phyloP scores from a whole-genome alignment of 2,329 filamentous ascomycete genomes.

The Ceratocystis eucalypticola region DNA sequence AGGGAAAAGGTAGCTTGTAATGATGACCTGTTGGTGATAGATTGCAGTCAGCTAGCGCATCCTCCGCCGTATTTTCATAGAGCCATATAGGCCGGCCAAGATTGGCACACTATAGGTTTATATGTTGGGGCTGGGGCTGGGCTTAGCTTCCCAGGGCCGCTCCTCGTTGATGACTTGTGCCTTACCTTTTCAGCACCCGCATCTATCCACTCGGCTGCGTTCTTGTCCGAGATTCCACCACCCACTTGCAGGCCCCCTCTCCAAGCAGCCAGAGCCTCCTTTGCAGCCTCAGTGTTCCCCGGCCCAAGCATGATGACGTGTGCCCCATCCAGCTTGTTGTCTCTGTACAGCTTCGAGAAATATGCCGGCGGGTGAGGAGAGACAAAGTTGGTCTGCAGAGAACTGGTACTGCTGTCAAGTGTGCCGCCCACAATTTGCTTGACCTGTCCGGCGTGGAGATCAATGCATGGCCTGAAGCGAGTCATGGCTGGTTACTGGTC shows the following conservation, averaged over 20 bases:
- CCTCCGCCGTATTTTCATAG: neutral
- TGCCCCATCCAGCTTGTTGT: constrained; percentile 59
- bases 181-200: constrained; percentile 75
- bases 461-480: constrained; percentile 88
- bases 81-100: no score
- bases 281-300: constrained; percentile 68
- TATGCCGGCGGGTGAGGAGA: constrained; percentile 69
- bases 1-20: constrained; percentile 91
- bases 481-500: constrained; percentile 51
- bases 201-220: constrained; percentile 76
- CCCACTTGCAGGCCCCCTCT: constrained; percentile 72
- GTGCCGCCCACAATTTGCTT: constrained; percentile 98
- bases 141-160: neutral
- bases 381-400: constrained; percentile 82
- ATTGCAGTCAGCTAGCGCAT: neutral
- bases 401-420: constrained; percentile 50
- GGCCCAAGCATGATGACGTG: constrained; percentile 96
- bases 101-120: neutral
- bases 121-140: neutral
- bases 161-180: no score
- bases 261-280: constrained; percentile 67
- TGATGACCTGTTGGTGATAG: constrained; percentile 59
- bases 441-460: constrained; percentile 90
- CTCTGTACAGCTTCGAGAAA: constrained; percentile 70
- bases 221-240: constrained; percentile 79